phyloP scores from a whole-genome alignment of 345 rosid species.

The Barbarea vulgaris region DNA sequence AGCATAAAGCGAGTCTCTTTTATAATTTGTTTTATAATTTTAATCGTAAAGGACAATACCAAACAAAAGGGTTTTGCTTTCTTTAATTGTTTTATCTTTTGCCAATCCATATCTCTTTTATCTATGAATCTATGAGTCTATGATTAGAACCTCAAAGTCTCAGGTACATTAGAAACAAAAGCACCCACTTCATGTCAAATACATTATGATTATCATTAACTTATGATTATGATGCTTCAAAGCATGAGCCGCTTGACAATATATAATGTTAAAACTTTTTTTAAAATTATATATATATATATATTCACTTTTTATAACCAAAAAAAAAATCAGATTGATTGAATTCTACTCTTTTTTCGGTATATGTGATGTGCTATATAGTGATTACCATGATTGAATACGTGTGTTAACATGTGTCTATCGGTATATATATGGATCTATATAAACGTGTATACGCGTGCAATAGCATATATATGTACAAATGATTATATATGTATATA shows the following conservation, averaged over 20 bases:
- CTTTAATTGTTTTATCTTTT: slow-evolving; percentile 17
- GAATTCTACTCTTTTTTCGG: not conserved
- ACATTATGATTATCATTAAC: slow-evolving; percentile 2
- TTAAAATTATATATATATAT: not conserved
- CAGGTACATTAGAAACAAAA: slow-evolving; percentile 45
- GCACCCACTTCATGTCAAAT: slow-evolving; percentile 19
- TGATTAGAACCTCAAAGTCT: slow-evolving; percentile 37
- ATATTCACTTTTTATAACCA: not conserved
- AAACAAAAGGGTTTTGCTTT: slow-evolving; percentile 39
- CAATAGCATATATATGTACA: no score
- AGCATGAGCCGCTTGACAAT: not conserved
- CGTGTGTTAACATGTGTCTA: not conserved
- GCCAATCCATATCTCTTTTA: slow-evolving; percentile 32
- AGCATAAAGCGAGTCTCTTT: slow-evolving; percentile 36
- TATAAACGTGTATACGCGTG: no score
- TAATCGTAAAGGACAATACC: slow-evolving; percentile 32
- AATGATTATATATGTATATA: no score
- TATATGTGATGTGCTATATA: not conserved
- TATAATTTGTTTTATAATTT: slow-evolving; percentile 19
- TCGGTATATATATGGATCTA: no score
- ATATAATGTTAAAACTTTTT: not conserved
- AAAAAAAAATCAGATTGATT: not conserved
- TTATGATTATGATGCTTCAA: slow-evolving; percentile 11
- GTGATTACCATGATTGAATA: not conserved
- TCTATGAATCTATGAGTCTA: slow-evolving; percentile 31